These are phyloP conservation scores for Fistulifera pelliculosa DNA, from an alignment of 108 stramenopile genomes.

Conservation along the genomic window DNA sequence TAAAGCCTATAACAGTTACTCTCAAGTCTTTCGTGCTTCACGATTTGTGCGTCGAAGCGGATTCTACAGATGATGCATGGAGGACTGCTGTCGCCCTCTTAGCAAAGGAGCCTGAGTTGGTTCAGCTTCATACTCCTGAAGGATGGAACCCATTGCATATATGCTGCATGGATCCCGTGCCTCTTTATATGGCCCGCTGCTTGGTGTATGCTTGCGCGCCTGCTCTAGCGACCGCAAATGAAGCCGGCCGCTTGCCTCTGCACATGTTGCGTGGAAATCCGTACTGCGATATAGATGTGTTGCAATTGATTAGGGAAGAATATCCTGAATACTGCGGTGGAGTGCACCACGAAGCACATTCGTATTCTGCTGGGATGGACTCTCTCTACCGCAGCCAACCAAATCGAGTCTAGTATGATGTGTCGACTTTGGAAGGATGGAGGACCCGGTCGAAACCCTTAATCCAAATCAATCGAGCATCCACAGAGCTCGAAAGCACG, in stretches of 20 bases:
- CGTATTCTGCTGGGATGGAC: conserved; percentile 33
- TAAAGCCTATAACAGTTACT: no score
- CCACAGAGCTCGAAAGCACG: conserved; percentile 2
- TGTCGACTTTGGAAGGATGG: conserved; percentile 18
- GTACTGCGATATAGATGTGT: conserved; percentile 22
- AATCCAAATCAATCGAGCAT: background rate
- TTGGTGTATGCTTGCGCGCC: conserved; percentile 23
- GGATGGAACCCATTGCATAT: conserved; percentile 37
- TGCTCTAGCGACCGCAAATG: conserved; percentile 17
- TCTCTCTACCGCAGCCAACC: background rate
- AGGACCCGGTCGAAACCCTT: background rate
- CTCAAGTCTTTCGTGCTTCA: conserved; percentile 20
- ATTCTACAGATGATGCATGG: conserved; percentile 30
- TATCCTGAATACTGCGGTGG: conserved; percentile 25
- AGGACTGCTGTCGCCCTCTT: conserved; percentile 31
- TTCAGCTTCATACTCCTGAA: conserved; percentile 3
- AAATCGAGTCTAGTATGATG: background rate
- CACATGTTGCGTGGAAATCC: conserved; percentile 31
- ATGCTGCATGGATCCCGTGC: conserved; percentile 17
- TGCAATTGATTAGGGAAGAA: conserved; percentile 35
- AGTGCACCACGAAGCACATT: conserved; percentile 22
- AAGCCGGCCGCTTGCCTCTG: conserved; percentile 35
- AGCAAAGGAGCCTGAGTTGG: conserved; percentile 25
- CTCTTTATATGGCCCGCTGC: conserved; percentile 29
- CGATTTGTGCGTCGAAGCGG: conserved; percentile 36